phyloP scores from a whole-genome alignment of 2,329 filamentous ascomycete genomes.

The Epicoccum sorghinum region DNA sequence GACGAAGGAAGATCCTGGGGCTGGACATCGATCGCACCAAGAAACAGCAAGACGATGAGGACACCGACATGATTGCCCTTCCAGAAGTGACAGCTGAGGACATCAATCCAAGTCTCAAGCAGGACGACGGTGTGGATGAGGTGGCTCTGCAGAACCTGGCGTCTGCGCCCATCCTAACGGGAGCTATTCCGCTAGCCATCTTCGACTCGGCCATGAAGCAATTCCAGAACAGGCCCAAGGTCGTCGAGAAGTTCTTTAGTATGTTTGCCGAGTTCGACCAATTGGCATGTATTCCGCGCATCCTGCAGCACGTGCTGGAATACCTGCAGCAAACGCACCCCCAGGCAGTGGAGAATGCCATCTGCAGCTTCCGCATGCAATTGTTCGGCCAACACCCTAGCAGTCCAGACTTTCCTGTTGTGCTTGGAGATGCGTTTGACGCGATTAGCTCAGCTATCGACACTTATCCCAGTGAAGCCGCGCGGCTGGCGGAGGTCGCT shows the following conservation, averaged over 20 bases:
- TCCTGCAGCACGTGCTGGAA: constrained; percentile 76
- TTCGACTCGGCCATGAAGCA: constrained; percentile 87
- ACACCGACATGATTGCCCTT: constrained; percentile 62
- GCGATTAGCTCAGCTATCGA: constrained; percentile 62
- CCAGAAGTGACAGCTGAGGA: constrained; percentile 68
- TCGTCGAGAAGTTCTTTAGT: constrained; percentile 80
- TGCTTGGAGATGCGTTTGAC: constrained; percentile 69
- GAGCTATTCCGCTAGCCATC: constrained; percentile 91
- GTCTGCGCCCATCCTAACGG: constrained; percentile 80
- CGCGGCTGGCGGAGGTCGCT: constrained; percentile 53
- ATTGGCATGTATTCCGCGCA: constrained; percentile 67
- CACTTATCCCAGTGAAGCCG: constrained; percentile 40
- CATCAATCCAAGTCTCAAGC: constrained; percentile 60
- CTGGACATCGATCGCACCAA: constrained; percentile 57
- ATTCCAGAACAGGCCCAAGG: constrained; percentile 67
- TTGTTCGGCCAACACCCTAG: constrained; percentile 68
- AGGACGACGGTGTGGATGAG: constrained; percentile 58
- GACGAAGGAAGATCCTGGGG: constrained; percentile 71
- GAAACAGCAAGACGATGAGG: constrained; percentile 52
- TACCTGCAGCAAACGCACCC: constrained; percentile 66
- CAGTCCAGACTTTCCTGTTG: constrained; percentile 74
- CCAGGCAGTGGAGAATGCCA: constrained; percentile 61
- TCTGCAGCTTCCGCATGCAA: constrained; percentile 74
- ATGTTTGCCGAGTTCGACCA: constrained; percentile 74
- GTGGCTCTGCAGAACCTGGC: constrained; percentile 68